phyloP scores from a whole-genome alignment of 208 protist genomes.

The Leishmania braziliensis region DNA sequence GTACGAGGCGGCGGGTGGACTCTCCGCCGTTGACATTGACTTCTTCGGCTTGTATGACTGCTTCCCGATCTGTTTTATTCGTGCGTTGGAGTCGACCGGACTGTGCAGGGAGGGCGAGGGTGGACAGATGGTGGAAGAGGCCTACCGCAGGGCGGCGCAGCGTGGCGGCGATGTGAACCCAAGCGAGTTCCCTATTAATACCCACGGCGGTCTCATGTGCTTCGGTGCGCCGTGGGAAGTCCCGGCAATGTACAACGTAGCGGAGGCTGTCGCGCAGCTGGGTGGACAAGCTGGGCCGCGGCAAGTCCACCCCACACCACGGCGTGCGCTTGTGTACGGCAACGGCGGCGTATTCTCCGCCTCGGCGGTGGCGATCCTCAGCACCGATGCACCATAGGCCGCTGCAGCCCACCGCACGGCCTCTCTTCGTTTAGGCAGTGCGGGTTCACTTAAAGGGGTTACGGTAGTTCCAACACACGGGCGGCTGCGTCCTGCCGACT shows the following conservation, averaged over 20 bases:
- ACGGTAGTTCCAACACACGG: too few relatives aligned
- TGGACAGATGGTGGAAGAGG: constrained; percentile 53
- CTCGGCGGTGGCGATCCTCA: constrained; percentile 77
- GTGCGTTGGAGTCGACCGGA: constrained; percentile 65
- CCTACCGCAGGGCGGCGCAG: constrained; percentile 39
- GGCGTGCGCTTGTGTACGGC: constrained; percentile 85
- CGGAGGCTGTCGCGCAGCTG: constrained; percentile 65
- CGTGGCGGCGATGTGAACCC: constrained; percentile 35
- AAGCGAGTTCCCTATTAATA: constrained; percentile 68
- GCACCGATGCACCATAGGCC: constrained; percentile 36
- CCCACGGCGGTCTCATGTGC: constrained; percentile 75
- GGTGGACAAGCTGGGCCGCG: constrained; percentile 39
- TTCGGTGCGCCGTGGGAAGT: constrained; percentile 85
- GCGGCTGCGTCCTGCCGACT: background rate
- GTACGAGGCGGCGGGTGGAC: constrained; percentile 49
- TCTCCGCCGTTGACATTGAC: constrained; percentile 56
- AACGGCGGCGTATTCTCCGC: constrained; percentile 89
- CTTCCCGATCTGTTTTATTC: constrained; percentile 83
- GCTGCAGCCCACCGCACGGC: background rate
- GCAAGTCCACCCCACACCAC: constrained; percentile 51
- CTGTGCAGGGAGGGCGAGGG: constrained; percentile 63
- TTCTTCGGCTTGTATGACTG: constrained; percentile 88
- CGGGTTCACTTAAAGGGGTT: background rate
- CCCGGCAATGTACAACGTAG: constrained; percentile 80
- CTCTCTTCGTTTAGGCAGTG: background rate